Percentiles rank a stretch among this genome's conserved stretches.
Conservation (phyloP, 1,284 basidiomycete genomes). For the Stygiomarasmius scandens region DNA sequence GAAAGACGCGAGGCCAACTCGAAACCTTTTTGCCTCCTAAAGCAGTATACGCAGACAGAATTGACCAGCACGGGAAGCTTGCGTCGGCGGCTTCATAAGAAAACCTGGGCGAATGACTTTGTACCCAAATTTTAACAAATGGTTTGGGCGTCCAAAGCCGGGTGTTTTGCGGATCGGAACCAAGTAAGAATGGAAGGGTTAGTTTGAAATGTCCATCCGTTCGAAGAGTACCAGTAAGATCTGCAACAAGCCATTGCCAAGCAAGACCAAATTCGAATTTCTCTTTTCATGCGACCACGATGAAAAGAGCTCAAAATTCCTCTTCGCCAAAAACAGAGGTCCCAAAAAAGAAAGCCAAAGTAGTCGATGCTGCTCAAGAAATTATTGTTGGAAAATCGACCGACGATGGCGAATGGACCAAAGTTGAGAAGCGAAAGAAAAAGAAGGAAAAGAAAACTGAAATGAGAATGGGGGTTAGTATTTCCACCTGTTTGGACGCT, state of each 20-base stretch:
- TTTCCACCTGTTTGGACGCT: conserved; percentile 15
- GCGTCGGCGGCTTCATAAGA: no score
- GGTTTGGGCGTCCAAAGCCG: no score
- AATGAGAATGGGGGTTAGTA: conserved; percentile 61
- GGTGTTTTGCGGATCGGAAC: no score
- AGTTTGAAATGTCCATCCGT: no score
- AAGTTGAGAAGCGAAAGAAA: conserved; percentile 75
- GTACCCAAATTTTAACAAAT: no score
- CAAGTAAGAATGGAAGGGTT: no score
- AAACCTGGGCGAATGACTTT: no score
- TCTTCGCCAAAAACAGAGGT: conserved; percentile 7
- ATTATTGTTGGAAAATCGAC: conserved; percentile 11
- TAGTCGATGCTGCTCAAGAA: conserved; percentile 22
- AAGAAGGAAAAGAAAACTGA: conserved; percentile 71
- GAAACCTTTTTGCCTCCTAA: no score
- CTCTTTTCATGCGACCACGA: background rate
- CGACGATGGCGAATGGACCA: conserved; percentile 59
- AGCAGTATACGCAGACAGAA: no score
- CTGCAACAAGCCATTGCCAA: background rate
- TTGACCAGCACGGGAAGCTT: no score
- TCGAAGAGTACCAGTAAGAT: no score
- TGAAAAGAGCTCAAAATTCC: conserved; percentile 7
- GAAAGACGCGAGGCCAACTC: no score
- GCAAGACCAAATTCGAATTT: background rate
- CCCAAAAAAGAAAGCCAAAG: conserved; percentile 11